A percentile compares a stretch with the other conserved stretches of the same genome.
These are phyloP conservation scores for Xylaria cubensis DNA, from an alignment of 495 filamentous ascomycete genomes.

Conservation along the genomic window DNA sequence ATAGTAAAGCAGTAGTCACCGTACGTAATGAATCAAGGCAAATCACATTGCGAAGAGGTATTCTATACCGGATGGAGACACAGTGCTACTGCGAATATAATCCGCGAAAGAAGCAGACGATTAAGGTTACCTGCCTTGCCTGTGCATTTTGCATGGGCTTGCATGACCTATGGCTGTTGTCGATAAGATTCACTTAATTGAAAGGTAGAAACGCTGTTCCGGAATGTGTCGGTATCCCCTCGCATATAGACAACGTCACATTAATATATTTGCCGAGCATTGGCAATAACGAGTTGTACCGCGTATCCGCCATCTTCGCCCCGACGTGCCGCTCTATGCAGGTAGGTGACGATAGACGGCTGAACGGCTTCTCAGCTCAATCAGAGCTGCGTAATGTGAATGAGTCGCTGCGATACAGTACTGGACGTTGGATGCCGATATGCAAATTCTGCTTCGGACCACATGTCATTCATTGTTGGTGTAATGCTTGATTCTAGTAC, in stretches of 20 bases:
- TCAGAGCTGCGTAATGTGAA: neutral
- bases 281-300: constrained; percentile 14
- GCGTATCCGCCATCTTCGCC: constrained; percentile 23
- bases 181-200: constrained; percentile 14
- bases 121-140: constrained; percentile 27
- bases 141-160: constrained; percentile 25
- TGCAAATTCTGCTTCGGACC: constrained; percentile 8
- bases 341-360: constrained; percentile 9
- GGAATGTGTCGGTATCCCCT: constrained; percentile 1
- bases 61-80: constrained; percentile 1
- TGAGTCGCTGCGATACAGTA: neutral
- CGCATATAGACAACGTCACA: constrained; percentile 17
- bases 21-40: neutral
- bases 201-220: neutral
- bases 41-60: neutral
- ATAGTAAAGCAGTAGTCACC: neutral
- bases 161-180: constrained; percentile 13
- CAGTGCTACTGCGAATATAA: constrained; percentile 16
- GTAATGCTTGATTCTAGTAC: neutral
- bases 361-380: neutral
- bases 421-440: neutral
- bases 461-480: constrained; percentile 2
- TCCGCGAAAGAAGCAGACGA: constrained; percentile 14
- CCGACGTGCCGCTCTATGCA: constrained; percentile 26
- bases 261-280: constrained; percentile 23